These are phyloP conservation scores for Oleoguttula mirabilis DNA, from an alignment of 495 filamentous ascomycete genomes.

Conservation along the genomic window DNA sequence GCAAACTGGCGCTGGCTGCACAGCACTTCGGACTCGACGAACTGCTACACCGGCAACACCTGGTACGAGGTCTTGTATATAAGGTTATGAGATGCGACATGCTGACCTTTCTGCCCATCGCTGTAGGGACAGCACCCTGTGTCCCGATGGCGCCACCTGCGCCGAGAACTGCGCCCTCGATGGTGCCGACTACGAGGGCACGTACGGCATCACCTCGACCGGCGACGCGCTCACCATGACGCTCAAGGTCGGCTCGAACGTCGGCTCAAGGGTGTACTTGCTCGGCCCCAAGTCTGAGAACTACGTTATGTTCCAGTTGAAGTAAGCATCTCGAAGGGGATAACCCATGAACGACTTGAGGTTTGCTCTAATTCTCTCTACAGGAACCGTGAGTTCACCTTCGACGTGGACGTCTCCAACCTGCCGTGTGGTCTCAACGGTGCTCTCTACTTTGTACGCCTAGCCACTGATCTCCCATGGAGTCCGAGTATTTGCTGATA, in stretches of 20 bases:
- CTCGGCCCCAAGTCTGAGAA: conserved; percentile 40
- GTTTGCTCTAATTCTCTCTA: no score
- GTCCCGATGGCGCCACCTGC: conserved; percentile 32
- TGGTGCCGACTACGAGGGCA: conserved; percentile 28
- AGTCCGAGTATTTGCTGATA: no score
- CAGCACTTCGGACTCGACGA: conserved; percentile 31
- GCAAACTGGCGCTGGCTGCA: conserved; percentile 33
- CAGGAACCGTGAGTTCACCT: conserved; percentile 47
- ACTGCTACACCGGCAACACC: conserved; percentile 22
- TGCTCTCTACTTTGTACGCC: conserved; percentile 54
- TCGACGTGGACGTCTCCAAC: conserved; percentile 51
- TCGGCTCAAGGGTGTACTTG: conserved; percentile 47
- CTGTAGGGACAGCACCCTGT: conserved; percentile 24
- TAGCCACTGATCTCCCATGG: no score
- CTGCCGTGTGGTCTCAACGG: conserved; percentile 57
- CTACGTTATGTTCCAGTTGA: conserved; percentile 45
- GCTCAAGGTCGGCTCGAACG: conserved; percentile 25
- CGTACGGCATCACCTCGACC: conserved; percentile 26
- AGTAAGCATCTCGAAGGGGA: no score
- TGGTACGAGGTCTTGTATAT: no score
- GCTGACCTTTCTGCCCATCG: no score
- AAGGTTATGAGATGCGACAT: no score
- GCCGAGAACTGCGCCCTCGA: conserved; percentile 31
- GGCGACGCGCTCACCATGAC: conserved; percentile 23
- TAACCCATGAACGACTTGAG: no score